These are phyloP conservation scores for Umbelopsis sp. DNA, from an alignment of 192 early-diverging fungal genomes.

Conservation along the genomic window DNA sequence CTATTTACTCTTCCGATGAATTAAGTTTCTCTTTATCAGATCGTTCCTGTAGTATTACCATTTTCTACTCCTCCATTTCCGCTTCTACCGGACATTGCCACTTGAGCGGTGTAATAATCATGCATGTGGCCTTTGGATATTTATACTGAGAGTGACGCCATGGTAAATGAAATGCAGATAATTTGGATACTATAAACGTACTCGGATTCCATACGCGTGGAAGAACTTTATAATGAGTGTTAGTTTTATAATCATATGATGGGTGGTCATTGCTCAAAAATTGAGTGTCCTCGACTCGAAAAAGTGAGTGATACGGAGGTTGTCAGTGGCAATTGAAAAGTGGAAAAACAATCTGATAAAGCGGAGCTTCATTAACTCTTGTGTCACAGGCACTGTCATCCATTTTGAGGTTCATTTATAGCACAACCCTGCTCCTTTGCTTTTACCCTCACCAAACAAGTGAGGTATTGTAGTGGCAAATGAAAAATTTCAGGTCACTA, in stretches of 20 bases:
- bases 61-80: background rate
- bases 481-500: background rate
- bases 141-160: background rate
- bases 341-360: conserved; percentile 17
- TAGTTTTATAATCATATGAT: too few species aligned
- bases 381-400: background rate
- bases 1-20: background rate
- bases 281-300: too few species aligned
- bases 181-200: too few species aligned
- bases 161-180: background rate
- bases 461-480: too few species aligned
- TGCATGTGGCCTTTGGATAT: too few species aligned
- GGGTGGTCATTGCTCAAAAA: too few species aligned
- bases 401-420: background rate
- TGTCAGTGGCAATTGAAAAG: background rate
- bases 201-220: too few species aligned
- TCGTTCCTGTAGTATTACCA: background rate
- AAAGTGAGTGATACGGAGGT: too few species aligned
- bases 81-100: background rate
- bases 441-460: too few species aligned
- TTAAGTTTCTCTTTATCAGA: background rate
- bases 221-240: too few species aligned
- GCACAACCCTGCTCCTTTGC: too few species aligned
- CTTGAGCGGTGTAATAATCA: background rate
- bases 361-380: background rate